A percentile compares a stretch with the other conserved stretches of the same genome.
Conservation (phyloP, 2,329 filamentous ascomycete species). For the Lasiodiplodia theobromae region DNA sequence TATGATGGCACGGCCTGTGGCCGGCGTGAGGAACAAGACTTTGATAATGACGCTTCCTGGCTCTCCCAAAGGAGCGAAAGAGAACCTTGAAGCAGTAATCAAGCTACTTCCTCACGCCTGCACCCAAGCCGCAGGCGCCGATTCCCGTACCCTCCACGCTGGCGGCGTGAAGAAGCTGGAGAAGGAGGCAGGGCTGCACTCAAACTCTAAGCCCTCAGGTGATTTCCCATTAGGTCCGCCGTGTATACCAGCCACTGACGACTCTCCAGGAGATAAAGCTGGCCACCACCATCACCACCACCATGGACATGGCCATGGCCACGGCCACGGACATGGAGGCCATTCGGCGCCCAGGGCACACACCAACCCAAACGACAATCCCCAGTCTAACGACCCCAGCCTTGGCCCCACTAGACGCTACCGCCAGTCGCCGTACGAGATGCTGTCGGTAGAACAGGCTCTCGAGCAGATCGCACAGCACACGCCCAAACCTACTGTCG, state of each 20-base stretch:
- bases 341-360: slow-evolving; percentile 68
- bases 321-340: slow-evolving; percentile 67
- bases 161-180: slow-evolving; percentile 87
- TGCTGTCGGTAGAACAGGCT: slow-evolving; percentile 86
- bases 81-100: slow-evolving; percentile 88
- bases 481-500: slow-evolving; percentile 68
- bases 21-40: slow-evolving; percentile 81
- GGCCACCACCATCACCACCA: slow-evolving; percentile 43
- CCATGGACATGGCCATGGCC: slow-evolving; percentile 63
- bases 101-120: slow-evolving; percentile 97
- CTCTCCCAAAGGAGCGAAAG: slow-evolving; percentile 91
- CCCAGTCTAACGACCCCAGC: slow-evolving; percentile 65
- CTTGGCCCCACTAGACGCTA: slow-evolving; percentile 72
- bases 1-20: slow-evolving; percentile 93
- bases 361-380: slow-evolving; percentile 67
- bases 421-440: slow-evolving; percentile 87
- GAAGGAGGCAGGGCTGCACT: slow-evolving; percentile 73
- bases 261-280: not conserved
- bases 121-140: slow-evolving; percentile 80
- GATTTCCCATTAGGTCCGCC: not conserved
- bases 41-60: slow-evolving; percentile 90
- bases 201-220: slow-evolving; percentile 36
- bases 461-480: slow-evolving; percentile 74
- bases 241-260: not conserved
- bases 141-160: slow-evolving; percentile 79